Base-by-base conservation (phyloP, 2,329 filamentous ascomycete species). In the Zasmidium citrigriseum region DNA sequence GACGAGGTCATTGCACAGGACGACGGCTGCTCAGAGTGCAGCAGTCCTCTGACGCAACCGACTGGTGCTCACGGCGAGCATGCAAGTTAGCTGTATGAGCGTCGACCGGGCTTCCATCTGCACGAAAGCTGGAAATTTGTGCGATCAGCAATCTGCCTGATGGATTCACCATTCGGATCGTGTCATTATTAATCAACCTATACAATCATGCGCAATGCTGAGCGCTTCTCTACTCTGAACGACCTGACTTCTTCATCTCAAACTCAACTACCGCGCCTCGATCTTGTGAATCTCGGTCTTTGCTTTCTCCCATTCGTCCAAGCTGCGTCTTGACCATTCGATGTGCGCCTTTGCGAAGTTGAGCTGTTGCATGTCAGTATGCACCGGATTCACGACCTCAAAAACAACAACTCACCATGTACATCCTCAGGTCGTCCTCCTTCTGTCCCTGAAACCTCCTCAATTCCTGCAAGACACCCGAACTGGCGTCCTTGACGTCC, bases 381-480 rank as follows among this genome's bases (percentile, higher is more conserved):
- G 29, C n/a, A n/a, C n/a, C n/a, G n/a, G n/a, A n/a, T n/a, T n/a
- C n/a, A n/a, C n/a, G n/a, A n/a, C n/a, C n/a, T n/a, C n/a, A n/a
- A n/a, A n/a, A n/a, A n/a, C n/a, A n/a, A n/a, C n/a, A 24, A 77
- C 89, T 78, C 79, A 97, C 95, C 95, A 99, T 99, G 74, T 98
- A 98, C 63, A 90, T 86, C 71, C 87, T 88, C 69, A 99, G 75
- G 73, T 99, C 95, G 52, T 93, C 91, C 77, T 99, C 96, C 76
- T 99, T 99, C 76, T 98, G 93, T 59, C 82, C 82, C 76, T 99
- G 96, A 76, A 99, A 99, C 60, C 95, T 83, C 78, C 92, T 91
- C 60, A 99, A 79, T 72, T 99, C 95, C 68, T 90, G 89, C 67
- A 99, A 76, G 3, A 98, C 91, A 53, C 91, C 96, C 2, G 85